These are phyloP conservation scores for Cylindrotheca closterium DNA, from an alignment of 108 stramenopile genomes.

Conservation along the genomic window DNA sequence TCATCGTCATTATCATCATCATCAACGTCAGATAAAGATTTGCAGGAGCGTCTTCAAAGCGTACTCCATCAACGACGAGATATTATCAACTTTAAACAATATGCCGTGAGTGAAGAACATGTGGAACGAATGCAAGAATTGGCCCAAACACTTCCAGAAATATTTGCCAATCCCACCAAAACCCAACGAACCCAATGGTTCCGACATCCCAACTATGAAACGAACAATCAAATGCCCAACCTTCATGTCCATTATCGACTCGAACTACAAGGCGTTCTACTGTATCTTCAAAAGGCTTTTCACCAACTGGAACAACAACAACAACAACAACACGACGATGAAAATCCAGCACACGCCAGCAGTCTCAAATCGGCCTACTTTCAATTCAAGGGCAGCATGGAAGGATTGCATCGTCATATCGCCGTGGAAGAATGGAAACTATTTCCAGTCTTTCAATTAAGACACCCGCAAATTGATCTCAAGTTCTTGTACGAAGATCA, in stretches of 20 bases:
- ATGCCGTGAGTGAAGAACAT: background rate
- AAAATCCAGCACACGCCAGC: background rate
- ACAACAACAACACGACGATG: background rate
- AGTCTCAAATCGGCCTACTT: background rate
- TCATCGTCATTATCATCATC: too few relatives aligned
- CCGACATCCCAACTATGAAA: background rate
- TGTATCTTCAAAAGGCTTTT: background rate
- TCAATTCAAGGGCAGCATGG: background rate
- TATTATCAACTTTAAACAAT: background rate
- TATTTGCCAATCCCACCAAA: slow-evolving; percentile 3
- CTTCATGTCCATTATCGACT: slow-evolving; percentile 4
- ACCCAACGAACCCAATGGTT: slow-evolving; percentile 6
- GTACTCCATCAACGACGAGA: background rate
- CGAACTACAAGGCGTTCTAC: background rate
- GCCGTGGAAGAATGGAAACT: background rate
- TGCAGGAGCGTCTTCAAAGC: background rate
- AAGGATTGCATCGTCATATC: slow-evolving; percentile 1
- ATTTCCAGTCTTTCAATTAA: background rate
- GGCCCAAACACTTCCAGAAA: background rate
- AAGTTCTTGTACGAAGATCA: slow-evolving; percentile 5
- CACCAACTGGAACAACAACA: background rate
- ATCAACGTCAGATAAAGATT: too few relatives aligned
- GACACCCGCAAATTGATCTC: background rate
- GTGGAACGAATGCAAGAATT: background rate
- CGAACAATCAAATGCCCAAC: slow-evolving; percentile 7